Evolutionary conservation across 768 basidiomycete species (phyloP).

Genomic region (Cystobasidium tubakii): DNA sequence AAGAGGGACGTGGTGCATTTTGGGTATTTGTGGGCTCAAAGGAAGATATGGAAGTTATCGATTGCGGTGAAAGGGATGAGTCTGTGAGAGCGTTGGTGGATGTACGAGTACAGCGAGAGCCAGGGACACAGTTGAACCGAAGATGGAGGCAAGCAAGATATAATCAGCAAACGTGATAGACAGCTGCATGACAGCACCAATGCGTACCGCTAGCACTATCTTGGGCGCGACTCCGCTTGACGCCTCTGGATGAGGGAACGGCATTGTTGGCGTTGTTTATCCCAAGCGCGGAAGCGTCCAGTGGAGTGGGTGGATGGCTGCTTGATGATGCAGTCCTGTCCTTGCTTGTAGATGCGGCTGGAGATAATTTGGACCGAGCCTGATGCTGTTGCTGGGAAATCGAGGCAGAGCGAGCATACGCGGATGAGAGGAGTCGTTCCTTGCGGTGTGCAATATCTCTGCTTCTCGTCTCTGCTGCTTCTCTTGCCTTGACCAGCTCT

Average conservation of each 20-base stretch:
- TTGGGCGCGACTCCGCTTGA: neutral
- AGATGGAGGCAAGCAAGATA: neutral
- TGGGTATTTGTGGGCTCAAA: neutral
- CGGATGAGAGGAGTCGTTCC: neutral
- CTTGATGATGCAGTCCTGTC: neutral
- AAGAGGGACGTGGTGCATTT: conserved; percentile 13
- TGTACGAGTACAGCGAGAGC: too few relatives aligned
- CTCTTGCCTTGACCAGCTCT: neutral
- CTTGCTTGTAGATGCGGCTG: neutral
- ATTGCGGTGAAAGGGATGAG: conserved; percentile 11
- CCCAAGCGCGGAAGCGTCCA: neutral
- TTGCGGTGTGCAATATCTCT: neutral
- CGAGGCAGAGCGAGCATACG: neutral
- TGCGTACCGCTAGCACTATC: conserved; percentile 7
- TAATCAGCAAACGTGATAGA: neutral
- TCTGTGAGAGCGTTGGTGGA: neutral
- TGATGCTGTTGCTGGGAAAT: neutral
- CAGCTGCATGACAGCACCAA: too few relatives aligned
- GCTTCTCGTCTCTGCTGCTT: neutral
- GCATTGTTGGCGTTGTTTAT: neutral
- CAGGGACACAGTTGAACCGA: neutral
- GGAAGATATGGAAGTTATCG: neutral
- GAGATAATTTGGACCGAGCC: neutral
- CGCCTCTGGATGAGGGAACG: neutral
- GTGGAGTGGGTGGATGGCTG: neutral